A percentile compares a stretch with the other conserved stretches of the same genome.
phyloP scores from a whole-genome alignment of 2,329 filamentous ascomycete species.

The Fusarium ramigenum region DNA sequence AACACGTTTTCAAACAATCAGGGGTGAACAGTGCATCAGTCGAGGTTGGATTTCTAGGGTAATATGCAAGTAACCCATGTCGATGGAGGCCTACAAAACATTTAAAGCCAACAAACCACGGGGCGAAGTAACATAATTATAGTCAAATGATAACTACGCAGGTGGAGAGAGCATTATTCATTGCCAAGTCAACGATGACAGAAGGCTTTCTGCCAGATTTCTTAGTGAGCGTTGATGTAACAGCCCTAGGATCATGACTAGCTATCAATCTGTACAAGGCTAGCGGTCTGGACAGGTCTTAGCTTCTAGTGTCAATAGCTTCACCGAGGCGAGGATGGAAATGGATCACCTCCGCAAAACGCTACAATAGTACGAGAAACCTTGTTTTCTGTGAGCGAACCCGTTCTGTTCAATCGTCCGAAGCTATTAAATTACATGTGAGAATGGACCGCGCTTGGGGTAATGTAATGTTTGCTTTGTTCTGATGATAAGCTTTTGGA shows the following conservation, averaged over 20 bases:
- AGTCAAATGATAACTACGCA: not conserved
- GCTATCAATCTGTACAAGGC: conserved; percentile 1
- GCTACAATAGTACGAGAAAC: not conserved
- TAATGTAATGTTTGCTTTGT: not conserved
- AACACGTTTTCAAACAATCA: conserved; percentile 27
- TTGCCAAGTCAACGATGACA: not conserved
- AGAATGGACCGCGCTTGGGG: not conserved
- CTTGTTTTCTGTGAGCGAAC: not conserved
- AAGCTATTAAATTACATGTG: not conserved
- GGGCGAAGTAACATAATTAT: not conserved
- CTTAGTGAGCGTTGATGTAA: not conserved
- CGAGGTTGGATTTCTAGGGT: not conserved
- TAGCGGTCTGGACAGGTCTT: not conserved
- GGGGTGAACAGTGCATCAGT: not conserved
- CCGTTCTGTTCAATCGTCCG: not conserved
- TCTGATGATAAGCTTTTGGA: not conserved
- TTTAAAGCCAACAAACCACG: not conserved
- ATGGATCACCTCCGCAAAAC: not conserved
- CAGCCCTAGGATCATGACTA: not conserved
- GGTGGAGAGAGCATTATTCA: not conserved
- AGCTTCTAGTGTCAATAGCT: not conserved
- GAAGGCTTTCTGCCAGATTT: not conserved
- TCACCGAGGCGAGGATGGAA: not conserved
- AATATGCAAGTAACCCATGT: not conserved
- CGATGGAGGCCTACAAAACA: not conserved